Conservation (phyloP, 31 red algal genomes). For the Asparagopsis taxiformis region DNA sequence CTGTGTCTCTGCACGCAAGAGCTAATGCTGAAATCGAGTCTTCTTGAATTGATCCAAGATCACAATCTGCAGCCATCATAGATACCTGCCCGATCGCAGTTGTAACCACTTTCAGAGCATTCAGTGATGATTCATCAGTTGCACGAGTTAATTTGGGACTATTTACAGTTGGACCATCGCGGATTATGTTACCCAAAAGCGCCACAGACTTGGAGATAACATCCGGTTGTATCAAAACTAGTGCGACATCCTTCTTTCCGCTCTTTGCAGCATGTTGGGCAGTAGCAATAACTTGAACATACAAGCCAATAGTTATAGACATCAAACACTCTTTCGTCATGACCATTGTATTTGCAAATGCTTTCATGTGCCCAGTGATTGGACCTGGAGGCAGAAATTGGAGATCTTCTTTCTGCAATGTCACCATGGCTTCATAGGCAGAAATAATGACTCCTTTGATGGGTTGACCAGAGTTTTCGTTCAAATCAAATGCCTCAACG, state of each 20-base stretch:
- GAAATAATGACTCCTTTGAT: slow-evolving; percentile 7
- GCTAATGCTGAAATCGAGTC: slow-evolving; percentile 17
- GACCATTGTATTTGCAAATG: slow-evolving; percentile 48
- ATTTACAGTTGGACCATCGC: background rate
- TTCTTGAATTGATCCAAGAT: slow-evolving; percentile 26
- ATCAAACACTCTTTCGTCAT: slow-evolving; percentile 22
- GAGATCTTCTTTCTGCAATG: background rate
- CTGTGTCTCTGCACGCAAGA: slow-evolving; percentile 15
- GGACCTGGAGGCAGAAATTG: slow-evolving; percentile 20
- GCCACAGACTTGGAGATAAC: background rate
- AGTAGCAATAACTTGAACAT: slow-evolving; percentile 40
- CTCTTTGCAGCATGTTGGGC: slow-evolving; percentile 10
- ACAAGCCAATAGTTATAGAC: slow-evolving; percentile 27
- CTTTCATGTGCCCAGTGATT: slow-evolving; percentile 47
- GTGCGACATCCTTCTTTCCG: slow-evolving; percentile 6
- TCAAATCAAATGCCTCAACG: slow-evolving; percentile 36
- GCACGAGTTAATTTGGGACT: background rate
- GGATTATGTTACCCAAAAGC: slow-evolving; percentile 19
- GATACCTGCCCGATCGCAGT: slow-evolving; percentile 16
- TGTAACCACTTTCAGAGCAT: slow-evolving; percentile 7
- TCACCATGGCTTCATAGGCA: slow-evolving; percentile 14
- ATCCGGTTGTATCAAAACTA: slow-evolving; percentile 2
- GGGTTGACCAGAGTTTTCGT: slow-evolving; percentile 7
- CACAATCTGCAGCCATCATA: slow-evolving; percentile 14
- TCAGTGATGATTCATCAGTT: background rate